These are phyloP conservation scores for Solanum hybrid DNA, from an alignment of 305 asterid species.

Conservation along the genomic window DNA sequence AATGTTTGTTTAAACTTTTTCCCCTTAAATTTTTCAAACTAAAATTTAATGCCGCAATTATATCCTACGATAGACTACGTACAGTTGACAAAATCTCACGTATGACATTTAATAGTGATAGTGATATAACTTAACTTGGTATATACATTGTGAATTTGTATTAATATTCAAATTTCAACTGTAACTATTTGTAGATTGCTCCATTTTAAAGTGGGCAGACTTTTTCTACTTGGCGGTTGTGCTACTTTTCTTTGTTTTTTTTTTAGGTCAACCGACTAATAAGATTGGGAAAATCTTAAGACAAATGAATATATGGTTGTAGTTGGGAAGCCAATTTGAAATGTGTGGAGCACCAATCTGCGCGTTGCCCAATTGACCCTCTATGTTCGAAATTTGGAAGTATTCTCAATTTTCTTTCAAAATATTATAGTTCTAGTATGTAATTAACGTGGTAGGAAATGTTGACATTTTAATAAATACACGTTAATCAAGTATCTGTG, in stretches of 20 bases:
- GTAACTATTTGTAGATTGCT: background rate
- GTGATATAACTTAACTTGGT: background rate
- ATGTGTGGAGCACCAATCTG: background rate
- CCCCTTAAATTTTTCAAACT: background rate
- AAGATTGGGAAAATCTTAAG: background rate
- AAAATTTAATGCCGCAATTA: background rate
- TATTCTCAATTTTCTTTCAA: background rate
- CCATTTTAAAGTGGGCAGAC: background rate
- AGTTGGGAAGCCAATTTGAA: background rate
- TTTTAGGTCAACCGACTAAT: background rate
- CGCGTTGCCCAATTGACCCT: background rate
- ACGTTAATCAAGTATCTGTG: background rate
- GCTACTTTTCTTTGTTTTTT: background rate
- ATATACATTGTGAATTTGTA: background rate
- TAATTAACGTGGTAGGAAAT: background rate
- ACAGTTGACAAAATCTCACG: background rate
- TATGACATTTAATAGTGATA: background rate
- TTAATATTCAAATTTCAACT: background rate
- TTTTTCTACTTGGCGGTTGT: background rate
- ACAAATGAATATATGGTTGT: background rate
- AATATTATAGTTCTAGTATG: background rate
- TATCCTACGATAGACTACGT: background rate
- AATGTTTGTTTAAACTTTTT: background rate
- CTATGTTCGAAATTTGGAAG: background rate
- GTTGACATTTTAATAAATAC: background rate